Evolutionary conservation across 83 land plant genomes (phyloP), one percentile per base, ranked within the genome.

Genomic region (Picea abies): DNA sequence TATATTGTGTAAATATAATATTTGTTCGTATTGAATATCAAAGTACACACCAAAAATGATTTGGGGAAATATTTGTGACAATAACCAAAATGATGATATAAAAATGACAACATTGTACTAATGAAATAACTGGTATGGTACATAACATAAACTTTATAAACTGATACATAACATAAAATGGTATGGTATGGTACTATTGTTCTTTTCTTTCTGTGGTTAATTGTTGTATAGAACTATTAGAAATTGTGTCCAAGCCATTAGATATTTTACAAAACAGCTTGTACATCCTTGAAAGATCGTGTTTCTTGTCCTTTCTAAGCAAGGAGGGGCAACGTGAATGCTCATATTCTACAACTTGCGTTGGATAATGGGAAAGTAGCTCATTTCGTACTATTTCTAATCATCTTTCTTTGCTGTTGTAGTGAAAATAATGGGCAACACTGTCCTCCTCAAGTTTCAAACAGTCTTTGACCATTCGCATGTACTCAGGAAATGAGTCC

Each of bases 401-500:
- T 66, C 84, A 52, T 56, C 84, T 80, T 20, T 64, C 76, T n/a
- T 84, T 81, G 35, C 84, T 89, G 79, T 83, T 87, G 8, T 85
- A 80, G 61, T 87, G 89, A 76, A 89, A 69, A 75, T 84, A 87
- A 58, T 82, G 89, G 14, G 82, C 84, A 60, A 86, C 91, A 64
- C 89, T 89, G 2, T 87, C 83, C 79, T 84, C 87, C 79, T 84
- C 87, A 10, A 78, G 69, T 68, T 79, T 84, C 81, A 89, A 63
- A 82, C 89, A 87, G n/a, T 89, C 85, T 72, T 89, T 89, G 17
- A 83, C 91, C 89, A 82, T 87, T 17, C 87, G 82, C 87, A 89
- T 84, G 84, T 87, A 89, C 37, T 87, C 89, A 11, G 87, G 85
- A 64, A 87, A 87, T 4, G 91, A 84, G 35, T 82, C 84, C 73